Conservation (phyloP, 2,329 filamentous ascomycete genomes). For the Xylariaceae sp. region DNA sequence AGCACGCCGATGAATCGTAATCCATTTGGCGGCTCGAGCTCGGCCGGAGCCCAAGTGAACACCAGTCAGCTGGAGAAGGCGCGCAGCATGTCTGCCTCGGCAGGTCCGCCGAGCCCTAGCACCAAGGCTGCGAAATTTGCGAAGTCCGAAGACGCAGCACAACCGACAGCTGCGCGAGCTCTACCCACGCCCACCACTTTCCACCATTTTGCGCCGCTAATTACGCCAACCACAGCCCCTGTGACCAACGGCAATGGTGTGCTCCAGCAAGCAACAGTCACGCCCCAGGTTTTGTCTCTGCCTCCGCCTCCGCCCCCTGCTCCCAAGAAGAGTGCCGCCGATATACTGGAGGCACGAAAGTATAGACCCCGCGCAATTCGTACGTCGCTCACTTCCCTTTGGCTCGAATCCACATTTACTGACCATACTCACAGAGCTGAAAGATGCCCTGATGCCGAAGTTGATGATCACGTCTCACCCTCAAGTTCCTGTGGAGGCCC, state of each 20-base stretch:
- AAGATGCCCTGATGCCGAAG: constrained; percentile 29
- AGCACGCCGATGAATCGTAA: constrained; percentile 25
- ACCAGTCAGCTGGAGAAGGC: constrained; percentile 36
- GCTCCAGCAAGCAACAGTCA: constrained; percentile 12
- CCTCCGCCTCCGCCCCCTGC: constrained; percentile 18
- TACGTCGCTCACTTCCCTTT: constrained; percentile 13
- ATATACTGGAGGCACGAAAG: constrained; percentile 32
- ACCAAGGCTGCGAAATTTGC: constrained; percentile 18
- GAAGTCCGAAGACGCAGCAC: constrained; percentile 35
- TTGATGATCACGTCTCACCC: constrained; percentile 48
- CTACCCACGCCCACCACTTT: constrained; percentile 26
- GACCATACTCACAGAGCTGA: constrained; percentile 22
- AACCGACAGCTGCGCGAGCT: constrained; percentile 31
- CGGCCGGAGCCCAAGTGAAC: constrained; percentile 23
- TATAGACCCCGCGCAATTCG: constrained; percentile 29
- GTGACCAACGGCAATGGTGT: constrained; percentile 17
- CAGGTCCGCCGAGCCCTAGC: constrained; percentile 45
- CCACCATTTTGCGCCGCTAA: constrained; percentile 26
- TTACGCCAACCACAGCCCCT: constrained; percentile 16
- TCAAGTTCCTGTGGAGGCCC: constrained; percentile 56
- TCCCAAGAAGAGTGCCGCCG: constrained; percentile 28
- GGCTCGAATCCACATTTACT: constrained; percentile 1
- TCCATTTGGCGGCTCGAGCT: constrained; percentile 25
- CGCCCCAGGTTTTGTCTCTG: background rate
- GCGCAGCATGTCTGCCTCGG: constrained; percentile 39